Conservation (phyloP, 768 basidiomycete genomes). For the Pleurotus cornucopiae region DNA sequence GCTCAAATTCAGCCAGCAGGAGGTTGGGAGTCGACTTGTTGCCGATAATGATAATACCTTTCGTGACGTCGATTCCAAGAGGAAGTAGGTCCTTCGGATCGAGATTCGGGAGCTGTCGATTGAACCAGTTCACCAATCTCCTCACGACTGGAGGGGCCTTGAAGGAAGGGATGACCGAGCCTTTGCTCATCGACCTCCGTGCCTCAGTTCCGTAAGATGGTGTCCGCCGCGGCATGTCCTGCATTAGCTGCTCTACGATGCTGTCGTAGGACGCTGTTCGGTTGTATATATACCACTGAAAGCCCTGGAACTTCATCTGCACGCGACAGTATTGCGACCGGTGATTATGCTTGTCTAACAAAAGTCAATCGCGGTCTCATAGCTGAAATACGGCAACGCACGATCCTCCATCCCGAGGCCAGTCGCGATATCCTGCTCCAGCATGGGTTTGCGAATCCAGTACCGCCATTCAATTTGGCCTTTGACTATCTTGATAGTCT, state of each 20-base stretch:
- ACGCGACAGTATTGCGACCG: conserved; percentile 69
- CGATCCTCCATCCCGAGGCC: conserved; percentile 47
- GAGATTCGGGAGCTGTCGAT: conserved; percentile 60
- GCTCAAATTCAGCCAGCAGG: conserved; percentile 76
- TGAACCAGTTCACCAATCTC: conserved; percentile 46
- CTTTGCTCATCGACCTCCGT: conserved; percentile 31
- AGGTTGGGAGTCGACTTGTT: conserved; percentile 83
- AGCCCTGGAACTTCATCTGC: conserved; percentile 73
- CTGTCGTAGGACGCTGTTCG: conserved; percentile 84
- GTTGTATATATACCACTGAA: conserved; percentile 94
- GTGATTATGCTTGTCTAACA: conserved; percentile 28
- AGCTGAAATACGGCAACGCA: conserved; percentile 26
- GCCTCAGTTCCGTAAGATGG: conserved; percentile 33
- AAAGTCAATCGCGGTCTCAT: not conserved
- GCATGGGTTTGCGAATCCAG: conserved; percentile 80
- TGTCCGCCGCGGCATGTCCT: conserved; percentile 28
- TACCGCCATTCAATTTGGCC: conserved; percentile 91
- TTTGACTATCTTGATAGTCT: conserved; percentile 80
- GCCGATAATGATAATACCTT: conserved; percentile 80
- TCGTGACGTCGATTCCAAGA: conserved; percentile 71
- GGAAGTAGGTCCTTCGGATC: conserved; percentile 86
- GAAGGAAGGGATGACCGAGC: conserved; percentile 24
- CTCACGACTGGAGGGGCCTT: conserved; percentile 34
- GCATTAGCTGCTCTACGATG: conserved; percentile 74
- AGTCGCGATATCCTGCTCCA: conserved; percentile 63